These are phyloP conservation scores for Leccinum subrobustum DNA, from an alignment of 1,284 basidiomycete species.

Conservation along the genomic window DNA sequence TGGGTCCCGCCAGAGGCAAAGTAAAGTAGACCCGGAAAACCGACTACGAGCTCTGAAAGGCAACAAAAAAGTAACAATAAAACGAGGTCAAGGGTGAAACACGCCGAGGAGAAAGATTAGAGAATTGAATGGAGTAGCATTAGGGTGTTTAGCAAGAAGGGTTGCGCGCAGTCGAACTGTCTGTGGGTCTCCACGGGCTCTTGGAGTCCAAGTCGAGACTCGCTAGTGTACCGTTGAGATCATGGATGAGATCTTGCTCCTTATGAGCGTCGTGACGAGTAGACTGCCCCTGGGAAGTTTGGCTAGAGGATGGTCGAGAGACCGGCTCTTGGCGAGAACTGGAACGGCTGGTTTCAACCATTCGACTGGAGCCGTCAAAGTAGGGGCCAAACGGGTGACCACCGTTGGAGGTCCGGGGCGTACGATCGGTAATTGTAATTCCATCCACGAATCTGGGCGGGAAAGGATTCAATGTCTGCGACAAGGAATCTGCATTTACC, in stretches of 20 bases:
- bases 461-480: slow-evolving; percentile 46
- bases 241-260: slow-evolving; percentile 57
- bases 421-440: slow-evolving; percentile 23
- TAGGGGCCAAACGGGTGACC: slow-evolving; percentile 44
- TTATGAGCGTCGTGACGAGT: slow-evolving; percentile 28
- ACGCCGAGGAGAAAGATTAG: slow-evolving; percentile 20
- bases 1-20: slow-evolving; percentile 21
- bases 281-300: slow-evolving; percentile 30
- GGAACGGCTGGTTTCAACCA: slow-evolving; percentile 38
- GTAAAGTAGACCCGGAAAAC: slow-evolving; percentile 20
- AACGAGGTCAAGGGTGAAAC: slow-evolving; percentile 23
- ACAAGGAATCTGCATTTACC: slow-evolving; percentile 33
- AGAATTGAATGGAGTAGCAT: slow-evolving; percentile 13
- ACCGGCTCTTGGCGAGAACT: slow-evolving; percentile 48
- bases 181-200: slow-evolving; percentile 25
- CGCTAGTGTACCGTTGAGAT: slow-evolving; percentile 74
- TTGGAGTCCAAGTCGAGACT: slow-evolving; percentile 61
- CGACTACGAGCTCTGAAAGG: slow-evolving; percentile 20
- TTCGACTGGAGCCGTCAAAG: slow-evolving; percentile 36
- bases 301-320: slow-evolving; percentile 50
- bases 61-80: slow-evolving; percentile 18
- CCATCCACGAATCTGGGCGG: slow-evolving; percentile 25
- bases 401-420: slow-evolving; percentile 43
- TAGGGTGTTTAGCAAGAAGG: slow-evolving; percentile 20
- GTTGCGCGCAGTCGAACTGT: slow-evolving; percentile 22